Percentiles rank a stretch among this genome's conserved stretches.
These are phyloP conservation scores for Poa pratensis DNA, from an alignment of 176 grass and related monocot species.

Conservation along the genomic window DNA sequence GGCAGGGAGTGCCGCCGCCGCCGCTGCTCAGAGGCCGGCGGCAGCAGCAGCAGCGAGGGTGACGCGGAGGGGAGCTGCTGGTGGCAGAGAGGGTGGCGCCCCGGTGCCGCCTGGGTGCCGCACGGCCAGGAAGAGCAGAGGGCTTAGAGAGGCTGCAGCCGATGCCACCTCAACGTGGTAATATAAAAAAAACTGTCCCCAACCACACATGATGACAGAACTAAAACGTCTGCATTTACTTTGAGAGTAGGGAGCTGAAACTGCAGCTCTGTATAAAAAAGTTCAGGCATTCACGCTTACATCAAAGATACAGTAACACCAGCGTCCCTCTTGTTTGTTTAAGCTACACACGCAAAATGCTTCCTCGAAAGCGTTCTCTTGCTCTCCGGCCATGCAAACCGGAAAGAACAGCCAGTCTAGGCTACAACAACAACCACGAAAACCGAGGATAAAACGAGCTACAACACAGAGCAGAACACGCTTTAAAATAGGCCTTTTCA, in stretches of 20 bases:
- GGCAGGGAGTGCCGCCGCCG: too few relatives aligned
- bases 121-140: too few relatives aligned
- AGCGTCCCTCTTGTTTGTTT: background rate
- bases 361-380: background rate
- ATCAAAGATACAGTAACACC: background rate
- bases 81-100: too few relatives aligned
- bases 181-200: too few relatives aligned
- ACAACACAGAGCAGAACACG: background rate
- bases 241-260: background rate
- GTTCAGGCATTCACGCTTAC: background rate
- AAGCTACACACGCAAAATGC: conserved; percentile 1
- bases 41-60: too few relatives aligned
- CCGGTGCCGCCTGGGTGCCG: too few relatives aligned
- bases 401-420: conserved; percentile 7
- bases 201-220: background rate
- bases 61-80: too few relatives aligned
- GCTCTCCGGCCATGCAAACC: background rate
- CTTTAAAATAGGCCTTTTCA: conserved; percentile 29
- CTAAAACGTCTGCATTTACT: background rate
- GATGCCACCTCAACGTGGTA: too few relatives aligned
- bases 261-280: background rate
- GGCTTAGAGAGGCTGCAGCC: too few relatives aligned
- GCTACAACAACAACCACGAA: background rate
- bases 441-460: background rate
- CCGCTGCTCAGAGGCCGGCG: too few relatives aligned